These are phyloP conservation scores for Paramecium sonneborni DNA, from an alignment of 73 alveolate species.

Conservation along the genomic window DNA sequence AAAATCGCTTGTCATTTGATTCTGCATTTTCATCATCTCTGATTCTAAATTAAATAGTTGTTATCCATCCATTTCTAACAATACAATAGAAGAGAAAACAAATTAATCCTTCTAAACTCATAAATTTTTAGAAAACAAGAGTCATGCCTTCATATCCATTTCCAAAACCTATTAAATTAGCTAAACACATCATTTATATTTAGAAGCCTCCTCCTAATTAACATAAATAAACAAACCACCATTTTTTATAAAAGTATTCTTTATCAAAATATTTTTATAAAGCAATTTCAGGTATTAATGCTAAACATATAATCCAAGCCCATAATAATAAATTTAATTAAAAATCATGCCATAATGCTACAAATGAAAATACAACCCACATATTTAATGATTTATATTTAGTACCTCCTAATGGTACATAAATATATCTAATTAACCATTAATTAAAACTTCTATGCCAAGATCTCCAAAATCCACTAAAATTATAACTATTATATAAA, in stretches of 20 bases:
- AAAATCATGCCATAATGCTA: slow-evolving; percentile 92
- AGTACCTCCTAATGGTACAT: slow-evolving; percentile 93
- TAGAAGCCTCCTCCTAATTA: slow-evolving; percentile 71
- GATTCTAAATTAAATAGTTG: not conserved
- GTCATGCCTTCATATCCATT: slow-evolving; percentile 73
- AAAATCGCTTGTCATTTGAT: slow-evolving; percentile 11
- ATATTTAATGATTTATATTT: slow-evolving; percentile 75
- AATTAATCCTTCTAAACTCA: slow-evolving; percentile 2
- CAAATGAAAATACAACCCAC: slow-evolving; percentile 87
- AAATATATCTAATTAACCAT: slow-evolving; percentile 91
- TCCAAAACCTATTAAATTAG: slow-evolving; percentile 89
- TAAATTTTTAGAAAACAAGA: slow-evolving; percentile 55
- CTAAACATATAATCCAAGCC: slow-evolving; percentile 90
- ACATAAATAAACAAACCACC: slow-evolving; percentile 75
- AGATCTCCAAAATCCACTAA: slow-evolving; percentile 90
- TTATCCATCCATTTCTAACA: not conserved
- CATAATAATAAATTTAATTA: slow-evolving; percentile 80
- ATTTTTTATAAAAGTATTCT: slow-evolving; percentile 64
- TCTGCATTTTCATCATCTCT: slow-evolving; percentile 43
- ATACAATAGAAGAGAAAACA: not conserved
- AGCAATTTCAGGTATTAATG: slow-evolving; percentile 84
- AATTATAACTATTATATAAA: slow-evolving; percentile 79
- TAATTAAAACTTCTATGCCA: slow-evolving; percentile 95
- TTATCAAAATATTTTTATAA: slow-evolving; percentile 72
- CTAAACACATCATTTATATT: slow-evolving; percentile 74